Evolutionary conservation across 2,329 filamentous ascomycete species (phyloP).

Genomic region (Magnaporthiopsis incrustans): DNA sequence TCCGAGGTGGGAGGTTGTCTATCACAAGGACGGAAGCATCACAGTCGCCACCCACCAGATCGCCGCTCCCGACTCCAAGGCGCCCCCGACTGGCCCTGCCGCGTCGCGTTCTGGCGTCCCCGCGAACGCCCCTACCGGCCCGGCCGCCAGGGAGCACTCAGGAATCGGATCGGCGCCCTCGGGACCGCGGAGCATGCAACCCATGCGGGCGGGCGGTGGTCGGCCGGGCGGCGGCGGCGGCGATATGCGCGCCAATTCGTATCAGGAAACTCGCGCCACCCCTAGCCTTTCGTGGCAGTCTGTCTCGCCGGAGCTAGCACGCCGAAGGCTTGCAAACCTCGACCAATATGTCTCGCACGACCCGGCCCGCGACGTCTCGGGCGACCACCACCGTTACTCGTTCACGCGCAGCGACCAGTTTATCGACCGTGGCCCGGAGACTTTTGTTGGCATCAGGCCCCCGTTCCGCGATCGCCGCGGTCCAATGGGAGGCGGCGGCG

Average conservation of each 20-base stretch:
- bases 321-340: slow-evolving; percentile 54
- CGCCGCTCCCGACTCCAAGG: slow-evolving; percentile 13
- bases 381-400: slow-evolving; percentile 60
- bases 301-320: slow-evolving; percentile 55
- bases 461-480: slow-evolving; percentile 42
- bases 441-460: slow-evolving; percentile 55
- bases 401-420: slow-evolving; percentile 61
- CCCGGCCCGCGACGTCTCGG: slow-evolving; percentile 31
- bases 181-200: slow-evolving; percentile 17
- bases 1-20: slow-evolving; percentile 65
- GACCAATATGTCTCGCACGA: slow-evolving; percentile 32
- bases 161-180: slow-evolving; percentile 26
- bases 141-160: slow-evolving; percentile 17
- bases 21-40: slow-evolving; percentile 49
- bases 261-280: slow-evolving; percentile 26
- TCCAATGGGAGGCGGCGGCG: slow-evolving; percentile 7
- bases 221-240: slow-evolving; percentile 13
- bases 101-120: slow-evolving; percentile 15
- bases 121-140: slow-evolving; percentile 18
- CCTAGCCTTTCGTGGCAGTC: slow-evolving; percentile 43
- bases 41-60: slow-evolving; percentile 46
- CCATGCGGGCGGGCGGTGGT: slow-evolving; percentile 9
- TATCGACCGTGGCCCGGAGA: slow-evolving; percentile 66
- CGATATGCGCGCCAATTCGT: neutral
- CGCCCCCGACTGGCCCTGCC: slow-evolving; percentile 15